These are phyloP conservation scores for Calycina herbarum DNA, from an alignment of 2,329 filamentous ascomycete species.

Conservation along the genomic window DNA sequence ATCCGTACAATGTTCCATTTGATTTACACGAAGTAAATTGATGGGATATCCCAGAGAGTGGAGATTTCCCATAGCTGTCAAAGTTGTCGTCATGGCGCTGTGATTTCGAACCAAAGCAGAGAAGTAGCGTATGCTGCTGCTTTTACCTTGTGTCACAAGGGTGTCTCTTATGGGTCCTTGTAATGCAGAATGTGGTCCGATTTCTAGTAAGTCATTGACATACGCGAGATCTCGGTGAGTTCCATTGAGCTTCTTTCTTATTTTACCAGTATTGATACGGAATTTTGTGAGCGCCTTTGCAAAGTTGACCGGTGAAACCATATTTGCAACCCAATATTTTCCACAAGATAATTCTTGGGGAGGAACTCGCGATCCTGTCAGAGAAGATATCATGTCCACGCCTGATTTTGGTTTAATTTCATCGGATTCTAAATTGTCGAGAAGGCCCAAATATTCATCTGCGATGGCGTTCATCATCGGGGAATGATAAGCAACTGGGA, in stretches of 20 bases:
- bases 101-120: neutral
- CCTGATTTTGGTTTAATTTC: neutral
- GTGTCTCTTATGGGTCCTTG: constrained; percentile 9
- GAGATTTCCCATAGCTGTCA: neutral
- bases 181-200: constrained; percentile 9
- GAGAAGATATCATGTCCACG: constrained; percentile 1
- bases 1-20: neutral
- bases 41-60: constrained; percentile 7
- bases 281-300: neutral
- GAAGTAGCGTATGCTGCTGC: neutral
- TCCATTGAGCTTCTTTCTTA: neutral
- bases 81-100: neutral
- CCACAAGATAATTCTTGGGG: neutral
- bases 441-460: constrained; percentile 14
- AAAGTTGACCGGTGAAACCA: constrained; percentile 1
- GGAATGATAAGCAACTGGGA: constrained; percentile 45
- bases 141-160: neutral
- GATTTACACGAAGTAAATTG: neutral
- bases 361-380: neutral
- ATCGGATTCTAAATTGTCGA: neutral
- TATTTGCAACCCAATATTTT: constrained; percentile 10
- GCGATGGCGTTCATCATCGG: constrained; percentile 27
- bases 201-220: neutral
- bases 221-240: neutral
- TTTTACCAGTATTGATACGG: neutral